Evolutionary conservation across 2,329 filamentous ascomycete genomes (phyloP).

Genomic region (Blastomyces percursus): DNA sequence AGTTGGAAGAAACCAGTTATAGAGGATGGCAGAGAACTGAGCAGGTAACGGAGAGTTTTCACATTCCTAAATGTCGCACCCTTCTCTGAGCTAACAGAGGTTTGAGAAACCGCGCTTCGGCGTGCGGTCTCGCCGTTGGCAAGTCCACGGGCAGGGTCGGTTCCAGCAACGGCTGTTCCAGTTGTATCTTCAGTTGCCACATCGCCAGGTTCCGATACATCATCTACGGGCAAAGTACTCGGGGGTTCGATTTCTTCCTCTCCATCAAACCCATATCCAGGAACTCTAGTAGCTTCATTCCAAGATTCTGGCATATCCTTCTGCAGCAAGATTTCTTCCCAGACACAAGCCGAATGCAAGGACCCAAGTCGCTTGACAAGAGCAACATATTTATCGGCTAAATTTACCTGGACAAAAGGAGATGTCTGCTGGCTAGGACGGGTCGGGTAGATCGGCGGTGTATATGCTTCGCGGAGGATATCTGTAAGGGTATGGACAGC

Average conservation of each 20-base stretch:
- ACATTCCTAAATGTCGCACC: slow-evolving; percentile 58
- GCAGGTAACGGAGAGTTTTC: slow-evolving; percentile 60
- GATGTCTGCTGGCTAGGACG: slow-evolving; percentile 50
- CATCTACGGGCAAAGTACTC: slow-evolving; percentile 17
- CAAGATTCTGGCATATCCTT: slow-evolving; percentile 57
- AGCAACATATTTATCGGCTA: slow-evolving; percentile 71
- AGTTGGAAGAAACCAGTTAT: slow-evolving; percentile 80
- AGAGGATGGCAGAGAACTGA: slow-evolving; percentile 66
- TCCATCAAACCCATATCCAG: slow-evolving; percentile 26
- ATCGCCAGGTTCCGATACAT: slow-evolving; percentile 11
- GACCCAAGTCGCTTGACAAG: slow-evolving; percentile 65
- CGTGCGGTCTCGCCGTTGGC: slow-evolving; percentile 13
- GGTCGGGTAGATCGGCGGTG: slow-evolving; percentile 50
- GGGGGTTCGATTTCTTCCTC: slow-evolving; percentile 34
- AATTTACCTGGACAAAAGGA: slow-evolving; percentile 64
- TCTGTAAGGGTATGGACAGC: slow-evolving; percentile 65
- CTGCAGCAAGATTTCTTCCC: slow-evolving; percentile 69
- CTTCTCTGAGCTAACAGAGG: slow-evolving; percentile 18
- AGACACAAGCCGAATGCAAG: slow-evolving; percentile 67
- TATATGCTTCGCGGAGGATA: slow-evolving; percentile 63
- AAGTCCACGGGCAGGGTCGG: slow-evolving; percentile 10
- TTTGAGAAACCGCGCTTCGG: slow-evolving; percentile 13
- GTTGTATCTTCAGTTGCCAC: slow-evolving; percentile 15
- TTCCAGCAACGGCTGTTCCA: not conserved
- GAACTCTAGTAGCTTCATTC: slow-evolving; percentile 38